Percentiles rank a stretch among this genome's conserved stretches.
phyloP scores from a whole-genome alignment of 2,329 filamentous ascomycete species.

The Alternaria triticina region DNA sequence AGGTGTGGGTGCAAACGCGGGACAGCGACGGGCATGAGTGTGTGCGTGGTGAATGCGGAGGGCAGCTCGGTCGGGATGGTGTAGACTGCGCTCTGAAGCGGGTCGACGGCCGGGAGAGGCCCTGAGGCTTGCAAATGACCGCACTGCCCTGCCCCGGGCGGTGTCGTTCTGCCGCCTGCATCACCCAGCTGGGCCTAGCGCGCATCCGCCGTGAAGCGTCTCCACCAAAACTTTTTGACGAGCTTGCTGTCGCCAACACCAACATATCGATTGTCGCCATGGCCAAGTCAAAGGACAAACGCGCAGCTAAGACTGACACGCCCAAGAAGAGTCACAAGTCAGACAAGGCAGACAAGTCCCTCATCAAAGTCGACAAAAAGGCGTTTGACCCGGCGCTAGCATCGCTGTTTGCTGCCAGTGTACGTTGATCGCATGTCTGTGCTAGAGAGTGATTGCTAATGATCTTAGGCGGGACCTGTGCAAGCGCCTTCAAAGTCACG shows the following conservation, averaged over 20 bases:
- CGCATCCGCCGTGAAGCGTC: conserved; percentile 2
- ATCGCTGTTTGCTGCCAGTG: conserved; percentile 56
- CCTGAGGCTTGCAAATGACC: conserved; percentile 28
- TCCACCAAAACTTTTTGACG: conserved; percentile 43
- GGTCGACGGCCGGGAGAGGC: conserved; percentile 18
- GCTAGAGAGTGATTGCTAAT: conserved; percentile 15
- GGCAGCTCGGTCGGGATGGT: conserved; percentile 16
- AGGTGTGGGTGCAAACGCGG: conserved; percentile 13
- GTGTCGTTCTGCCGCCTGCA: conserved; percentile 16
- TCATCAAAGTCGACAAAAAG: conserved; percentile 40
- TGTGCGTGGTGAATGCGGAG: conserved; percentile 8
- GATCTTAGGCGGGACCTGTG: conserved; percentile 42
- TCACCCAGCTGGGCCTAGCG: conserved; percentile 10
- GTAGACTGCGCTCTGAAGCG: conserved; percentile 25
- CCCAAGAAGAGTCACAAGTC: conserved; percentile 18
- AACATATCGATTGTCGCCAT: conserved; percentile 28
- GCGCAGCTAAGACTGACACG: conserved; percentile 18
- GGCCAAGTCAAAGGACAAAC: conserved; percentile 43
- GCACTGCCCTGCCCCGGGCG: conserved; percentile 14
- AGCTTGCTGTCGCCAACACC: conserved; percentile 14
- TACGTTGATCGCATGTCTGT: conserved; percentile 24
- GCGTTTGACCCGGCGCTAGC: conserved; percentile 53
- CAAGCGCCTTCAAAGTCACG: conserved; percentile 50
- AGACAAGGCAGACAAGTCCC: conserved; percentile 22
- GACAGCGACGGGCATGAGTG: conserved; percentile 23